phyloP scores from a whole-genome alignment of 2,329 filamentous ascomycete genomes.

The Fusarium sp. region DNA sequence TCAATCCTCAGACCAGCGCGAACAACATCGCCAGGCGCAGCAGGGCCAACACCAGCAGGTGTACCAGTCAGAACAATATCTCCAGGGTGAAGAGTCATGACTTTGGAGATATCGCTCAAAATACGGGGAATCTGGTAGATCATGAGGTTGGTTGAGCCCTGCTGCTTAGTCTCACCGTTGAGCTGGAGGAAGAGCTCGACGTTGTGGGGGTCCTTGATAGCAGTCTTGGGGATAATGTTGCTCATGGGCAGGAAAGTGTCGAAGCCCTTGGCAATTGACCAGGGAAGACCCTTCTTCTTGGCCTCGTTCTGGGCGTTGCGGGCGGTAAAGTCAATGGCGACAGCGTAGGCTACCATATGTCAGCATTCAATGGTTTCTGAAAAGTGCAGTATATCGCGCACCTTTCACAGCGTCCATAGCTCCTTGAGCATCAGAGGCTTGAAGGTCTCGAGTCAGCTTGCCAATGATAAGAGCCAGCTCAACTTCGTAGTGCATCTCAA shows the following conservation, averaged over 20 bases:
- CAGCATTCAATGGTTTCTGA: constrained; percentile 3
- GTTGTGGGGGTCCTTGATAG: constrained; percentile 88
- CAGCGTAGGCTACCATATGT: constrained; percentile 75
- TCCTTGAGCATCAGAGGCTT: constrained; percentile 78
- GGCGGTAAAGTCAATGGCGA: constrained; percentile 97
- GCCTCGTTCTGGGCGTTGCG: constrained; percentile 96
- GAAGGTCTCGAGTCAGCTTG: constrained; percentile 80
- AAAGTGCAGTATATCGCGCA: constrained; percentile 53
- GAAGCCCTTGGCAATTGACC: constrained; percentile 97
- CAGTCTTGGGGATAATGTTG: constrained; percentile 80
- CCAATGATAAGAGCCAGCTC: constrained; percentile 92
- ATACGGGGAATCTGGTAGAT: constrained; percentile 90
- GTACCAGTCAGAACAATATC: constrained; percentile 97
- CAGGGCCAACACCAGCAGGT: constrained; percentile 92
- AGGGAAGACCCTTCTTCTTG: constrained; percentile 93
- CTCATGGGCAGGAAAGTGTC: constrained; percentile 96
- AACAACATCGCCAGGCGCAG: constrained; percentile 88
- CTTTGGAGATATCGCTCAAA: constrained; percentile 89
- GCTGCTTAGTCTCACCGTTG: constrained; percentile 82
- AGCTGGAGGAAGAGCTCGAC: constrained; percentile 88
- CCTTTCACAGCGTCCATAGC: constrained; percentile 86
- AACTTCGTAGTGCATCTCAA: constrained; percentile 93
- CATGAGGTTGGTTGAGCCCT: constrained; percentile 93
- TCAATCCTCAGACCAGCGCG: constrained; percentile 82
- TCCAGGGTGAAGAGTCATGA: constrained; percentile 93